Evolutionary conservation across 2,329 filamentous ascomycete genomes (phyloP).

Genomic region (Alternaria atra): DNA sequence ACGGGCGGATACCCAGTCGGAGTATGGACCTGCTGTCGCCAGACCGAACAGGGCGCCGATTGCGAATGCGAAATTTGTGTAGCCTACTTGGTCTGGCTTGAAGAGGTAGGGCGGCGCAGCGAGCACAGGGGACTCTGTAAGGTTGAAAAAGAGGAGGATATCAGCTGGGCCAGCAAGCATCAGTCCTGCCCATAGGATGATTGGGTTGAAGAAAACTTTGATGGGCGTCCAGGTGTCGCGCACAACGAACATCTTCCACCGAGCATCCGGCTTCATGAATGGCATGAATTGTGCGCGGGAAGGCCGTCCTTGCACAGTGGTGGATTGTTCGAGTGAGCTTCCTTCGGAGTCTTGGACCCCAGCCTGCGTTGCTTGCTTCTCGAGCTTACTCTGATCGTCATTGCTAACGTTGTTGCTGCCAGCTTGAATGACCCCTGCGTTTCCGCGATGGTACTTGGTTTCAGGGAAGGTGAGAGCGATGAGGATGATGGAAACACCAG

Average conservation of each 20-base stretch:
- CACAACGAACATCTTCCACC: slow-evolving; percentile 54
- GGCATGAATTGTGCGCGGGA: slow-evolving; percentile 51
- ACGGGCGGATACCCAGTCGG: slow-evolving; percentile 65
- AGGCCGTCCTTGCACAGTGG: slow-evolving; percentile 49
- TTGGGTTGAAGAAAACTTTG: slow-evolving; percentile 57
- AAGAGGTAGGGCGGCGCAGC: slow-evolving; percentile 58
- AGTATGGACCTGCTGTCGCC: slow-evolving; percentile 63
- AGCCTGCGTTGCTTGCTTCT: slow-evolving; percentile 38
- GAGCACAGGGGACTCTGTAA: slow-evolving; percentile 61
- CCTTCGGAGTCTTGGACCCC: slow-evolving; percentile 35
- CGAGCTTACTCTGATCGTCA: slow-evolving; percentile 23
- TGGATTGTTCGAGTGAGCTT: slow-evolving; percentile 22
- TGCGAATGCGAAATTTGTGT: slow-evolving; percentile 58
- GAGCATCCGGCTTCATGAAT: slow-evolving; percentile 49
- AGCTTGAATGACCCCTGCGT: not conserved
- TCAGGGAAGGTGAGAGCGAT: slow-evolving; percentile 55
- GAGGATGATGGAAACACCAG: slow-evolving; percentile 51
- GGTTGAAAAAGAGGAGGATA: slow-evolving; percentile 59
- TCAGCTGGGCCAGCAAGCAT: slow-evolving; percentile 51
- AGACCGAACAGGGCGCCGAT: slow-evolving; percentile 65
- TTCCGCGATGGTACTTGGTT: slow-evolving; percentile 52
- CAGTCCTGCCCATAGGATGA: slow-evolving; percentile 51
- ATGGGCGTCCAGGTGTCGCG: slow-evolving; percentile 53
- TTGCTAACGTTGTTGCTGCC: not conserved
- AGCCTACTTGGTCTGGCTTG: slow-evolving; percentile 56